Evolutionary conservation across 2,329 filamentous ascomycete genomes (phyloP), one percentile per base, ranked within the genome.

Genomic region (Alternaria infectoria): DNA sequence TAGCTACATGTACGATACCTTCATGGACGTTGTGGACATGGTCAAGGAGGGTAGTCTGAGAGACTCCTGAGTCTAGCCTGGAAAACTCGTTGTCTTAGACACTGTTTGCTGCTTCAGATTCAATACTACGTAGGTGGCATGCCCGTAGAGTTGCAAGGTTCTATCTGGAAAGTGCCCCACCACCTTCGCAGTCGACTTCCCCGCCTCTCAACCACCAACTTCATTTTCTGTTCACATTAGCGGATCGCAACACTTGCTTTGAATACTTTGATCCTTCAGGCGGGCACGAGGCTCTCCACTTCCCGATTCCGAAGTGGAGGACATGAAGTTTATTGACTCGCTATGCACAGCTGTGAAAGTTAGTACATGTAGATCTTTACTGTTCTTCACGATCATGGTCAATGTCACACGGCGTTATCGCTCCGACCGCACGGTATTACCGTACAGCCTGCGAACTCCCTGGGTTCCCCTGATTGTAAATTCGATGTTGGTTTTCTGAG

Each of bases 321-420:
- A 10, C 32, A 17, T 17, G 9, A 19, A 52, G 30, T 40, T 32
- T 40, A 21, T 26, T 23, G 26, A 30, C 43, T 56, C 44, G 9
- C 23, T 40, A 15, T 52, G 49, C 49, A 49, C 25, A 57, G 19
- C 43, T 57, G 45, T 19, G 19, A 25, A 32, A 32, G 49, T 30
- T 32, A 28, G 23, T 47, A 30, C 19, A 23, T 50, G 57, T 45
- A 51, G 45, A 52, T 60, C 57, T 60, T 54, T 54, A 21, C 26
- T 26, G n/a, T 44, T 0, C 57, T 50, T 49, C 17, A 25, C 13
- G 13, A 43, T 30, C 25, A 26, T 21, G 23, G 13, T 19, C 36
- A 65, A 44, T 43, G 65, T 59, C 63, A 17, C 68, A 68, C 68
- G 67, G 69, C 66, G 44, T 69, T 61, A 70, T 69, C 66, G 59